These are phyloP conservation scores for Aspergillus awamori DNA, from an alignment of 2,329 filamentous ascomycete genomes.

Conservation along the genomic window DNA sequence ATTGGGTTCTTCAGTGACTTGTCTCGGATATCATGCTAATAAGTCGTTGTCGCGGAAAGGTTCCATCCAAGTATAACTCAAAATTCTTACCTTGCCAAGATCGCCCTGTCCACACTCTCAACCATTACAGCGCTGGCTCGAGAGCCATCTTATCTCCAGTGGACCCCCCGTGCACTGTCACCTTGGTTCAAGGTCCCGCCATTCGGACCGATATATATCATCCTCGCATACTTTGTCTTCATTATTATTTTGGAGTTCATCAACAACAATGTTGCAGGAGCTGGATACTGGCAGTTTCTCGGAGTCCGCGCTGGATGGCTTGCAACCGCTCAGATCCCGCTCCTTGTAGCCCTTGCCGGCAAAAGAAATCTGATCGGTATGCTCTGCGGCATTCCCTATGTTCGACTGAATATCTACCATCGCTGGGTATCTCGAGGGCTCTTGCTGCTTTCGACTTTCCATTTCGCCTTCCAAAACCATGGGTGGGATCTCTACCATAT, in stretches of 20 bases:
- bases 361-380: not conserved
- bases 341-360: not conserved
- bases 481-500: conserved; percentile 1
- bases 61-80: not conserved
- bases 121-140: not conserved
- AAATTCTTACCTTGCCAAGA: not conserved
- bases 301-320: not conserved
- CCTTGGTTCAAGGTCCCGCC: not conserved
- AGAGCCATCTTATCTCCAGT: not conserved
- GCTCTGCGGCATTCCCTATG: not conserved
- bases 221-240: not conserved
- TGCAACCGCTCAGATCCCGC: not conserved
- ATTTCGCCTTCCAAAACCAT: not conserved
- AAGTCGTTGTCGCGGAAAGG: not conserved
- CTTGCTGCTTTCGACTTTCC: not conserved
- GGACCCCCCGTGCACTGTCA: not conserved
- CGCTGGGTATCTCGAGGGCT: conserved; percentile 1
- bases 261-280: not conserved
- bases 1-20: no score
- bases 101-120: not conserved
- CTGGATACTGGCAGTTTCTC: not conserved
- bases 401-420: not conserved
- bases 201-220: not conserved
- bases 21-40: not conserved
- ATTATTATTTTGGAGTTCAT: not conserved